Base-by-base conservation (phyloP, 106 monocot species). In the Phalaenopsis equestris region DNA sequence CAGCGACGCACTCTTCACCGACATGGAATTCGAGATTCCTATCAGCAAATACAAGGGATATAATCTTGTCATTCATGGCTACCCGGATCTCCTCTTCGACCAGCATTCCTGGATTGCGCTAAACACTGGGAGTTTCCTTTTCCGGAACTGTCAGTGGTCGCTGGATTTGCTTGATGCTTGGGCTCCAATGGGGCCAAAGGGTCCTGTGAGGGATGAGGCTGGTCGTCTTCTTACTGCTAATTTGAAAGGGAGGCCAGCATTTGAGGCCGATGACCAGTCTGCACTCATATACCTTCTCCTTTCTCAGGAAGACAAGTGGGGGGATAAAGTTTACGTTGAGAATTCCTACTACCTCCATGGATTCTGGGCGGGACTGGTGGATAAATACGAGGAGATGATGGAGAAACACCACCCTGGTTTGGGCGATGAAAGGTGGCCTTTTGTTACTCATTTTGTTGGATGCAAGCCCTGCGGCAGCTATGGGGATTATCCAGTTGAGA, bases 241-340 rank as follows among this genome's bases (percentile, higher is more conserved):
- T 78, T 84, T 93, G 36, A 87, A 91, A 36, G 91, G 93, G 2
- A 81, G 93, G 36, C 93, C 93, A 1, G 93, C 87, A 3, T 93
- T 93, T 37, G 93, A 93, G 82, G 93, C 93, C 11, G 93, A 93
- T 79, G 93, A 93, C 85, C 93, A 93, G 86, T 93, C 93, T 1
- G 93, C 91, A 12, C 76, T 93, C 48, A 93, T 93, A 78, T 91
- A 93, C 49, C 81, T 93, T 38, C 84, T 93, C 17, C 77, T 89
- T 6, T 79, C 89, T 10, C 84, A 91, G 86, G 81, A 89, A 81
- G 93, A 89, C 47, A 75, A 75, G 79, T 93, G 87, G 91, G 79
- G 81, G 70, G 77, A 77, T 24, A 84, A 89, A 76, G 85, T 91
- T 0, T 91, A 75, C 56, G 55, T 93, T 9, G 93, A 93, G 86